phyloP scores from a whole-genome alignment of 148 eudicot species.

The Bassia scoparia region DNA sequence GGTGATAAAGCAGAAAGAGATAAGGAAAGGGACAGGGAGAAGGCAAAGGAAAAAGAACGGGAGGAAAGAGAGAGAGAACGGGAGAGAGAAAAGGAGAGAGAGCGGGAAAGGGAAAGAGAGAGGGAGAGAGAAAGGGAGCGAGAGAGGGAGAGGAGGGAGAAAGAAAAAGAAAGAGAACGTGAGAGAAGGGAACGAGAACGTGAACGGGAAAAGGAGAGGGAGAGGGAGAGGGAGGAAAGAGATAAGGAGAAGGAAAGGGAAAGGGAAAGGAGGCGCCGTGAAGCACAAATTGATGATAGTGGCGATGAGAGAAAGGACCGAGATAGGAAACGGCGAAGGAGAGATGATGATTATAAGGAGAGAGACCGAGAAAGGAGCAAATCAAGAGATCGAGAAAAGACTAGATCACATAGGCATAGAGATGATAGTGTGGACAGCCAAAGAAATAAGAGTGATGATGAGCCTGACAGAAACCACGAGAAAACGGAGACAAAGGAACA shows the following conservation, averaged over 20 bases:
- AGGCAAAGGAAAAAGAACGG: conserved; percentile 6
- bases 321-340: conserved; percentile 37
- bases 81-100: conserved; percentile 21
- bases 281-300: conserved; percentile 20
- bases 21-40: conserved; percentile 20
- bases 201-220: conserved; percentile 20
- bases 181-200: conserved; percentile 23
- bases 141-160: conserved; percentile 21
- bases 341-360: conserved; percentile 38
- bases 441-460: conserved; percentile 43
- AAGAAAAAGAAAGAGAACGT: conserved; percentile 27
- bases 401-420: conserved; percentile 42
- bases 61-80: conserved; percentile 22
- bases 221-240: conserved; percentile 6
- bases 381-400: conserved; percentile 45
- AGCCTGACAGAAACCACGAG: conserved; percentile 28
- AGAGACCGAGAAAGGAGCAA: conserved; percentile 51
- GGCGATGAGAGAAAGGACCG: conserved; percentile 25
- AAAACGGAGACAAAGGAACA: conserved; percentile 53
- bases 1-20: conserved; percentile 20
- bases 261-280: conserved; percentile 20
- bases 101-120: conserved; percentile 15
- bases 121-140: conserved; percentile 20
- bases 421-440: conserved; percentile 51
- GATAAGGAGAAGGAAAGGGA: conserved; percentile 23